Evolutionary conservation across 345 rosid genomes (phyloP).

Genomic region (Populus deltoides): DNA sequence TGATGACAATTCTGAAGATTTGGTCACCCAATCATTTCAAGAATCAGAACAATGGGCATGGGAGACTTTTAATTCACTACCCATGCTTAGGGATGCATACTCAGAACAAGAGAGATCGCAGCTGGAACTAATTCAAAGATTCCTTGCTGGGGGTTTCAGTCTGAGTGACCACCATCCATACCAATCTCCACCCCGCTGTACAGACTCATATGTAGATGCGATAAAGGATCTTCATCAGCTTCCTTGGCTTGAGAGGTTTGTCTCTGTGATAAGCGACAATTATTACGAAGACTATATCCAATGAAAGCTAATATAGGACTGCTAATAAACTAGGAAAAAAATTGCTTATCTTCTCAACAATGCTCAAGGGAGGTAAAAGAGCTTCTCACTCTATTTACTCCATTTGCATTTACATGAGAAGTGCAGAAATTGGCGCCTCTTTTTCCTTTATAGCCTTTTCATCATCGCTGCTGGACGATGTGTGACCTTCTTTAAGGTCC

Average conservation of each 20-base stretch:
- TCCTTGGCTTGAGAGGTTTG: constrained; percentile 99
- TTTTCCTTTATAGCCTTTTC: constrained; percentile 12
- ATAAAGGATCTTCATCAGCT: constrained; percentile 95
- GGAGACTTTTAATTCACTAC: constrained; percentile 85
- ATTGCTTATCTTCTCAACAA: constrained; percentile 9
- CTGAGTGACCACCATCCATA: constrained; percentile 77
- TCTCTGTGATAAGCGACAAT: constrained; percentile 90
- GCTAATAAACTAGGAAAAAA: constrained; percentile 19
- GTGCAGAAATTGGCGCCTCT: constrained; percentile 16
- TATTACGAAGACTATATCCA: constrained; percentile 76
- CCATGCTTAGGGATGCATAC: constrained; percentile 82
- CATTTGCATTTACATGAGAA: constrained; percentile 12
- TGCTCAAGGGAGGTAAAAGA: constrained; percentile 26
- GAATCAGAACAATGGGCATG: constrained; percentile 97
- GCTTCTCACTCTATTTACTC: constrained; percentile 48
- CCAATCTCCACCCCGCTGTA: constrained; percentile 89
- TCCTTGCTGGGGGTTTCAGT: constrained; percentile 92
- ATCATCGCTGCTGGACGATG: constrained; percentile 11
- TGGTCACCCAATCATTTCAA: constrained; percentile 51
- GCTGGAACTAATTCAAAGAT: constrained; percentile 81
- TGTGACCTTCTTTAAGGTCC: constrained; percentile 12
- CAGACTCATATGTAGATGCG: constrained; percentile 81
- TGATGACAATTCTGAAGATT: constrained; percentile 63
- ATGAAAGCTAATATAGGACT: constrained; percentile 33
- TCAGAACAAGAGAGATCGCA: constrained; percentile 96